These are phyloP conservation scores for Leccinellum luteum DNA, from an alignment of 768 basidiomycete species.

Conservation along the genomic window DNA sequence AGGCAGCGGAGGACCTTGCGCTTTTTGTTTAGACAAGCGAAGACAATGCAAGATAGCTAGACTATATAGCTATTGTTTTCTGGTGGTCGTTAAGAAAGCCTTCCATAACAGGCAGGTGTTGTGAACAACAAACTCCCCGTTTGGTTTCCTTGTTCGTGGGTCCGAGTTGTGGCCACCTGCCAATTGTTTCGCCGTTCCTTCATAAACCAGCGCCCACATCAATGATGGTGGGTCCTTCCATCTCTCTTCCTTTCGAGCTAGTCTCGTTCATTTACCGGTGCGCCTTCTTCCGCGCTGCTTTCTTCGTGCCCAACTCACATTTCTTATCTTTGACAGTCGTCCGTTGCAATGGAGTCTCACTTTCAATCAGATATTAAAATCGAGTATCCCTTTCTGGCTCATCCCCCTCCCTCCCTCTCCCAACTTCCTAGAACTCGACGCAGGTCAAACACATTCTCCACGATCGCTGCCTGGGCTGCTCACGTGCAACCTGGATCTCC, in stretches of 20 bases:
- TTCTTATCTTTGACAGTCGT: conserved; percentile 8
- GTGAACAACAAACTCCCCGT: conserved; percentile 19
- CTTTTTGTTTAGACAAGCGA: neutral
- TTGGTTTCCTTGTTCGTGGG: conserved; percentile 21
- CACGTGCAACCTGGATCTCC: conserved; percentile 71
- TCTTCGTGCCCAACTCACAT: conserved; percentile 1
- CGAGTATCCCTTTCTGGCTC: conserved; percentile 43
- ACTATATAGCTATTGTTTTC: too few species aligned
- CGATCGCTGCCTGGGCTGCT: conserved; percentile 61
- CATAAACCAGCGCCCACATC: conserved; percentile 10
- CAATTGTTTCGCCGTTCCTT: conserved; percentile 24
- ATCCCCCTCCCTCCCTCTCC: conserved; percentile 38
- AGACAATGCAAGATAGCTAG: too few species aligned
- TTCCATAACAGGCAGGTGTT: conserved; percentile 24
- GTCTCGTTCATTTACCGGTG: neutral
- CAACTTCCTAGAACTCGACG: conserved; percentile 18
- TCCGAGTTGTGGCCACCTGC: neutral
- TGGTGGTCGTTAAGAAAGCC: neutral
- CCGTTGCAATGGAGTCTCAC: conserved; percentile 9
- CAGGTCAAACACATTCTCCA: conserved; percentile 45
- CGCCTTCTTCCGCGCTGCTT: conserved; percentile 2
- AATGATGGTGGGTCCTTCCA: neutral
- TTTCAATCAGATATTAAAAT: conserved; percentile 12
- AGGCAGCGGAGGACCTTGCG: too few species aligned
- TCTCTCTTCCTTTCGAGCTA: neutral